phyloP scores from a whole-genome alignment of 1,139 yeast species.

The Meyerozyma carpophila region DNA sequence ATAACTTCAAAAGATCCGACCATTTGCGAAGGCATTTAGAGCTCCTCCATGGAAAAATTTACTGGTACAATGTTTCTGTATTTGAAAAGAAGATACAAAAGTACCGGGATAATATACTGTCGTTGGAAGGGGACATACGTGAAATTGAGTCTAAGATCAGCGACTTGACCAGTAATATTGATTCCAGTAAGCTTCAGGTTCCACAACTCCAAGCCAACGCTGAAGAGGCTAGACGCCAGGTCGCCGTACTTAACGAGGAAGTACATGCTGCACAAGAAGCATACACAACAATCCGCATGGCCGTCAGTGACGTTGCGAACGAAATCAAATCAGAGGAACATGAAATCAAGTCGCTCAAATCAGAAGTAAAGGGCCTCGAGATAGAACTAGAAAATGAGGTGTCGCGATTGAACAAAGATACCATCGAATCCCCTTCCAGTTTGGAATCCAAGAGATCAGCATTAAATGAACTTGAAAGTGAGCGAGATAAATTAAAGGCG shows the following conservation, averaged over 20 bases:
- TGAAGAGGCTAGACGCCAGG: not conserved
- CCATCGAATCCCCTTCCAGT: conserved; percentile 34
- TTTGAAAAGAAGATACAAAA: conserved; percentile 26
- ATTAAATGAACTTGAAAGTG: conserved; percentile 7
- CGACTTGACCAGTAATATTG: conserved; percentile 12
- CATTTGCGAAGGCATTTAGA: conserved; percentile 39
- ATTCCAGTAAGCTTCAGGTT: not conserved
- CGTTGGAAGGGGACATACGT: conserved; percentile 13
- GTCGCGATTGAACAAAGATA: conserved; percentile 26
- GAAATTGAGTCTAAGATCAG: conserved; percentile 15
- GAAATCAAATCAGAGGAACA: conserved; percentile 7
- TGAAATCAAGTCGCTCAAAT: conserved; percentile 17
- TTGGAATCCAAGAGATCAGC: conserved; percentile 9
- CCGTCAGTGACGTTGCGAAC: not conserved
- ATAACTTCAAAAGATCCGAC: conserved; percentile 38
- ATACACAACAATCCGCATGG: not conserved
- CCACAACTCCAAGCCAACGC: not conserved
- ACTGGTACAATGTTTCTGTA: conserved; percentile 52
- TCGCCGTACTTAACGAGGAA: not conserved
- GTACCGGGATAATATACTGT: conserved; percentile 11
- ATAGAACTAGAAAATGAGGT: conserved; percentile 19
- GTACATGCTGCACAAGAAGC: not conserved
- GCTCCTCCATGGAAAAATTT: conserved; percentile 53
- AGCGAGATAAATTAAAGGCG: conserved; percentile 10
- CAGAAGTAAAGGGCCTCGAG: conserved; percentile 22